Evolutionary conservation across 495 filamentous ascomycete genomes (phyloP).

Genomic region (Penicillium macrosclerotiorum): DNA sequence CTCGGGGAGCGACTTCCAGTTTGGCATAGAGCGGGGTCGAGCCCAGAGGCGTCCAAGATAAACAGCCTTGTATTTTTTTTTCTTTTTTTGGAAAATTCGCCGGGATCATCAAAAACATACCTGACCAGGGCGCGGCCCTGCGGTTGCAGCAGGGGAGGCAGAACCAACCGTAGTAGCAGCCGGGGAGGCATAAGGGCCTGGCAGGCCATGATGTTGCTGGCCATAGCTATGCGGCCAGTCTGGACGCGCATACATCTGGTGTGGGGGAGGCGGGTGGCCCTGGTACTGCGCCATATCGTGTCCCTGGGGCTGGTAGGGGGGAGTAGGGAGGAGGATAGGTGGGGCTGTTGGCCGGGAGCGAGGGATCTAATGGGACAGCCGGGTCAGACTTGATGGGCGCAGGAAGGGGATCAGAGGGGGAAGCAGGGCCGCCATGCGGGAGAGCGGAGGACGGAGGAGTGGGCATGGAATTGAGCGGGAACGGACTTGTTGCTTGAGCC

Average conservation of each 20-base stretch:
- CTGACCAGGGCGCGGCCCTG: conserved; percentile 66
- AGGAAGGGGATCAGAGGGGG: not conserved
- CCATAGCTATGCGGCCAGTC: conserved; percentile 80
- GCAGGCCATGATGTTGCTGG: conserved; percentile 60
- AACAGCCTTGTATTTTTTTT: too few relatives aligned
- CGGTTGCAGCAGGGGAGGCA: conserved; percentile 57
- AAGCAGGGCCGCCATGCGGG: not conserved
- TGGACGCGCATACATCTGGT: conserved; percentile 73
- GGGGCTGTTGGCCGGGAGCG: conserved; percentile 88
- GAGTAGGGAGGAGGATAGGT: conserved; percentile 84
- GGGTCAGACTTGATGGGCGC: conserved; percentile 76
- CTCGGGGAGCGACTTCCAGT: conserved; percentile 17
- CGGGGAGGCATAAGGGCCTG: conserved; percentile 59
- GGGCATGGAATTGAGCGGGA: conserved; percentile 24
- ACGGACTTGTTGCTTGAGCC: conserved; percentile 98
- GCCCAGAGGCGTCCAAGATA: conserved; percentile 32
- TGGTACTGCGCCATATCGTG: conserved; percentile 78
- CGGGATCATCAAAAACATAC: conserved; percentile 58
- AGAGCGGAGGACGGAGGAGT: not conserved
- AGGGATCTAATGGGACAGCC: conserved; percentile 98
- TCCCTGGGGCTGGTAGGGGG: conserved; percentile 74
- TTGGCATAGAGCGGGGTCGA: conserved; percentile 14
- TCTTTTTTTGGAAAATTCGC: conserved; percentile 28
- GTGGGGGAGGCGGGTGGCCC: conserved; percentile 54
- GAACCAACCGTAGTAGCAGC: conserved; percentile 58